Base-by-base conservation (phyloP, 129 eudicot species). In the Cynara cardunculus region DNA sequence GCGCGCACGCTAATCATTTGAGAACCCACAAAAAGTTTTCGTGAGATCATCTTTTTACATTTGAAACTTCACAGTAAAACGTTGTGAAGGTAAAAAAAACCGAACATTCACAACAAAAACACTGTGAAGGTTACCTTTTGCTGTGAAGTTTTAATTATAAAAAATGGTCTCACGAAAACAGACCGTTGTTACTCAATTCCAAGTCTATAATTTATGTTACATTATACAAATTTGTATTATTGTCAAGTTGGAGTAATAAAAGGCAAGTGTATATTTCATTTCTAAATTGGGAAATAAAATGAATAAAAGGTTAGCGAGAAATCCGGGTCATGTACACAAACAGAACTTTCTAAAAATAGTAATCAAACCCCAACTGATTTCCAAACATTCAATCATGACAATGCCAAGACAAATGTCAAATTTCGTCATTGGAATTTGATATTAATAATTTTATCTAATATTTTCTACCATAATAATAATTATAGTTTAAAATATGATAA, bases 341-440 rank as follows among this genome's bases (percentile, higher is more conserved):
- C 83, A 78, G 78, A 83, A 27, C 28, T 26, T 83, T 83, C 86
- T 83, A 71, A 71, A 77, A 77, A 72, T 83, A 83, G 86, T 72
- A 83, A 78, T 46, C 49, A 83, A 77, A 77, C 62, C 39, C 71
- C 78, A 83, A 83, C 79, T 65, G 86, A 83, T 28, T 83, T 24
- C 70, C 74, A 71, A 83, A 83, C 82, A 83, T 44, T 78, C 86
- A 83, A 83, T 83, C 67, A 83, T 83, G 70, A 83, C 83, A 83
- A 64, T 22, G 70, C 79, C 86, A 77, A 71, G 86, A 39, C 82
- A 83, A 83, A 83, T 83, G 82, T 77, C 79, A 77, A 71, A 71
- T 83, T 77, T 71, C 86, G 71, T 77, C 73, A 83, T 83, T 64
- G 68, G 82, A 46, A 61, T 71, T 71, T 35, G 75, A 22, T 7